These are phyloP conservation scores for Tremellales sp. DNA, from an alignment of 1,284 basidiomycete genomes.

Conservation along the genomic window DNA sequence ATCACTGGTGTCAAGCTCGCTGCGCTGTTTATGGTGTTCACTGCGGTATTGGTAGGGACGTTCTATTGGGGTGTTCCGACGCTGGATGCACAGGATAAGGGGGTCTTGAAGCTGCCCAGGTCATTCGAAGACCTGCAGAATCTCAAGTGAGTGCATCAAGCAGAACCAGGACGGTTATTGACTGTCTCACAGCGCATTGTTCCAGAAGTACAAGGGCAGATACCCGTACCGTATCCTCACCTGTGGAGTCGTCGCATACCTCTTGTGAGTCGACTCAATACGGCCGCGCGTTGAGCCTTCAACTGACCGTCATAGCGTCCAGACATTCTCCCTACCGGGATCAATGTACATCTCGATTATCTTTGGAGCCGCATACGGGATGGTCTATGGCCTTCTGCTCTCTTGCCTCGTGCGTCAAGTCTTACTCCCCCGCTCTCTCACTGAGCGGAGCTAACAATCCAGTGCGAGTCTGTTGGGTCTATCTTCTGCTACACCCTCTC, in stretches of 20 bases:
- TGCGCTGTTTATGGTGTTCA: conserved; percentile 66
- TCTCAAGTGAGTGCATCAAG: conserved; percentile 56
- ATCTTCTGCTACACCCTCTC: conserved; percentile 91
- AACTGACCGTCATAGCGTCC: conserved; percentile 58
- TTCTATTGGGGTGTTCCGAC: conserved; percentile 75
- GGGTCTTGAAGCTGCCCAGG: conserved; percentile 69
- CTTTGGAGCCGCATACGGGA: conserved; percentile 92
- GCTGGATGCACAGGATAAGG: conserved; percentile 65
- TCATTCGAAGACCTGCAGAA: conserved; percentile 77
- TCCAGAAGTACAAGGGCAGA: conserved; percentile 83
- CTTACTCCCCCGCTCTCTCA: neutral
- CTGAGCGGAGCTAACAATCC: conserved; percentile 5
- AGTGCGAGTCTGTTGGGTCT: conserved; percentile 84
- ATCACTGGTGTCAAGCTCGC: conserved; percentile 78
- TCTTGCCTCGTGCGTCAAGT: conserved; percentile 62
- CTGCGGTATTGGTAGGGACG: conserved; percentile 63
- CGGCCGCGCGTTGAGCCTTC: conserved; percentile 27
- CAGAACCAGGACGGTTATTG: neutral
- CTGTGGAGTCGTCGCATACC: conserved; percentile 80
- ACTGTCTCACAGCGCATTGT: conserved; percentile 51
- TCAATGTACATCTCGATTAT: conserved; percentile 98
- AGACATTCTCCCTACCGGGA: conserved; percentile 93
- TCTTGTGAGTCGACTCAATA: conserved; percentile 72
- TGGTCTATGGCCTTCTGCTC: conserved; percentile 81
- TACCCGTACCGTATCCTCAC: conserved; percentile 75